Percentiles rank a stretch among this genome's conserved stretches.
Conservation (phyloP, 1,139 yeast species). For the Suhomyces coccinellae region DNA sequence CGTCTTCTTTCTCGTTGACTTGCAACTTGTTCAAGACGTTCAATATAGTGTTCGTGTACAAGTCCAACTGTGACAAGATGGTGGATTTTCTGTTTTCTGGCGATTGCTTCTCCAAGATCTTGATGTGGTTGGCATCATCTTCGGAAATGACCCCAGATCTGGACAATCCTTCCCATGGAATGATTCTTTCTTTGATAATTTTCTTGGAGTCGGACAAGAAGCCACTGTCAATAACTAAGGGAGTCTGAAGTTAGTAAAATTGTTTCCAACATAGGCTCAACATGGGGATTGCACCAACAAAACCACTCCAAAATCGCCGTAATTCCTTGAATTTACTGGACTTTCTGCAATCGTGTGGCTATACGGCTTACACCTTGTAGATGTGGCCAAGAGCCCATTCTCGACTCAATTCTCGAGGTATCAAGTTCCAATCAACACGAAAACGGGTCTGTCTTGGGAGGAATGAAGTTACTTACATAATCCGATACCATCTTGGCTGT, state of each 20-base stretch:
- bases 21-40: constrained; percentile 54
- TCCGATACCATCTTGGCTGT: constrained; percentile 8
- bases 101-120: constrained; percentile 60
- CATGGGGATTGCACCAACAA: no score
- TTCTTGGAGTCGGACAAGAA: constrained; percentile 73
- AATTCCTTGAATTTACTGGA: no score
- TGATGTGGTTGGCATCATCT: constrained; percentile 66
- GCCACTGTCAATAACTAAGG: constrained; percentile 54
- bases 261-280: not conserved
- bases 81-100: constrained; percentile 40
- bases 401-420: not conserved
- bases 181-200: constrained; percentile 75
- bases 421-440: not conserved
- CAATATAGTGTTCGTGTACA: constrained; percentile 59
- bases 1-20: constrained; percentile 59
- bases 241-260: constrained; percentile 20
- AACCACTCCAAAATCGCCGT: no score
- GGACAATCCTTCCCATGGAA: constrained; percentile 92
- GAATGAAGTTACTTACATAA: constrained; percentile 8
- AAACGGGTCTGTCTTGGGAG: not conserved
- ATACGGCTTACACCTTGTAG: no score
- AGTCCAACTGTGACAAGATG: constrained; percentile 45
- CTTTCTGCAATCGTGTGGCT: no score
- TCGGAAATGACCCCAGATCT: constrained; percentile 68
- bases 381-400: not conserved